Evolutionary conservation across 352 stramenopile genomes (phyloP).

Genomic region (Phytophthora ramorum): DNA sequence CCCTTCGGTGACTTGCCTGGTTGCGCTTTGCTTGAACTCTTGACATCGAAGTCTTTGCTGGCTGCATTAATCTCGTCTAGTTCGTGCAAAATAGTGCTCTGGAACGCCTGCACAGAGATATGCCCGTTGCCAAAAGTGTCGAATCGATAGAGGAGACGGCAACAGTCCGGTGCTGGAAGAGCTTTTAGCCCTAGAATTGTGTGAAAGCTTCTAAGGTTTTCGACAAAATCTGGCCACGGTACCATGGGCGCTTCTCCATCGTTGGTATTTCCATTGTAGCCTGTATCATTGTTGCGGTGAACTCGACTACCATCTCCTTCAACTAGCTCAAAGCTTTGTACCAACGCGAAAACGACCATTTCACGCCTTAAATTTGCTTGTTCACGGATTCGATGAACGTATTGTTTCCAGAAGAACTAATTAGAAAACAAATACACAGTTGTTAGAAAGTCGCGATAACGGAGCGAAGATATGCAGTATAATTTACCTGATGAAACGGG

Average conservation of each 20-base stretch:
- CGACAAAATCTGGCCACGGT: slow-evolving; percentile 37
- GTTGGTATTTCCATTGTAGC: background rate
- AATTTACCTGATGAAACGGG: slow-evolving; percentile 48
- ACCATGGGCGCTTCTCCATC: background rate
- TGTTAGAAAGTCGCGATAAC: background rate
- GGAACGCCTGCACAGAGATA: slow-evolving; percentile 31
- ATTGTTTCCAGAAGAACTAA: slow-evolving; percentile 44
- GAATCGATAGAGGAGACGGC: slow-evolving; percentile 54
- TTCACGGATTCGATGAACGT: slow-evolving; percentile 26
- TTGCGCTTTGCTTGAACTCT: slow-evolving; percentile 4
- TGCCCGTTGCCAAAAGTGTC: slow-evolving; percentile 33
- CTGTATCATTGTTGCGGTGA: slow-evolving; percentile 1
- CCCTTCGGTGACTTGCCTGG: slow-evolving; percentile 1
- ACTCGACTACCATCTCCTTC: background rate
- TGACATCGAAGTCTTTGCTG: slow-evolving; percentile 7
- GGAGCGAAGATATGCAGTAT: background rate
- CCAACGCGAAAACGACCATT: slow-evolving; percentile 12
- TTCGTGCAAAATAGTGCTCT: slow-evolving; percentile 13
- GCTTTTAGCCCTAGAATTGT: slow-evolving; percentile 6
- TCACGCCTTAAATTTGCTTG: slow-evolving; percentile 11
- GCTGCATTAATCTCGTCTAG: slow-evolving; percentile 20
- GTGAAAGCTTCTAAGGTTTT: slow-evolving; percentile 34
- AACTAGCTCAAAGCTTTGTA: slow-evolving; percentile 11
- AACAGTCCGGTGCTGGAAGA: slow-evolving; percentile 29
- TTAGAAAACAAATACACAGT: background rate